phyloP scores from a whole-genome alignment of 305 asterid species.

The Petunia hybrid region DNA sequence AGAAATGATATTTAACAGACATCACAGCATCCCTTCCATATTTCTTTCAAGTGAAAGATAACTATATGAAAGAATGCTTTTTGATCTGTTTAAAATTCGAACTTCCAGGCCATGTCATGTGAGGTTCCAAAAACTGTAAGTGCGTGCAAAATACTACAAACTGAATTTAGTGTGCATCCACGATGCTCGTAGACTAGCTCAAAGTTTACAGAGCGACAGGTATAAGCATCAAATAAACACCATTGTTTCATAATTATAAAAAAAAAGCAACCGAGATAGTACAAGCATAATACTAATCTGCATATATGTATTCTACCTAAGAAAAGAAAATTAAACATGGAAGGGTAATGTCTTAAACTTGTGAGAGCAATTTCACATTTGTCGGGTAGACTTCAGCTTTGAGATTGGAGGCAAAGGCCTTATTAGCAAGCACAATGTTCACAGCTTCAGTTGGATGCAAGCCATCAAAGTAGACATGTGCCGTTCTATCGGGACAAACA shows the following conservation, averaged over 20 bases:
- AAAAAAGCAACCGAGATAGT: background rate
- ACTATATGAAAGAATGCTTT: no score
- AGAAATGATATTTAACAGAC: no score
- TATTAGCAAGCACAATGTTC: conserved; percentile 55
- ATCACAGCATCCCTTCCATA: no score
- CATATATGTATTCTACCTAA: background rate
- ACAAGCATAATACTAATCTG: background rate
- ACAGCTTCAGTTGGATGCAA: conserved; percentile 85
- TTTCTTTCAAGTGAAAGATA: no score
- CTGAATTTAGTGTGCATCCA: no score
- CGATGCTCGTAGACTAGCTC: no score
- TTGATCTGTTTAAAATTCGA: no score
- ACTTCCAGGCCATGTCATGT: no score
- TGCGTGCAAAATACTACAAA: no score
- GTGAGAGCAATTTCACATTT: conserved; percentile 54
- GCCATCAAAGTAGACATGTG: conserved; percentile 67
- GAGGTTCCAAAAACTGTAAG: no score
- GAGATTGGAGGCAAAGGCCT: conserved; percentile 58
- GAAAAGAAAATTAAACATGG: background rate
- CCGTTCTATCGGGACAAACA: conserved; percentile 52
- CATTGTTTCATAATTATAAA: background rate
- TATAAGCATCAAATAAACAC: background rate
- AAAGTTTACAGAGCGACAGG: no score
- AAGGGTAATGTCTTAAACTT: conserved; percentile 33
- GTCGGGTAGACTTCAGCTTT: conserved; percentile 66